Evolutionary conservation across 495 filamentous ascomycete species (phyloP).

Genomic region (Copromyces sp.): DNA sequence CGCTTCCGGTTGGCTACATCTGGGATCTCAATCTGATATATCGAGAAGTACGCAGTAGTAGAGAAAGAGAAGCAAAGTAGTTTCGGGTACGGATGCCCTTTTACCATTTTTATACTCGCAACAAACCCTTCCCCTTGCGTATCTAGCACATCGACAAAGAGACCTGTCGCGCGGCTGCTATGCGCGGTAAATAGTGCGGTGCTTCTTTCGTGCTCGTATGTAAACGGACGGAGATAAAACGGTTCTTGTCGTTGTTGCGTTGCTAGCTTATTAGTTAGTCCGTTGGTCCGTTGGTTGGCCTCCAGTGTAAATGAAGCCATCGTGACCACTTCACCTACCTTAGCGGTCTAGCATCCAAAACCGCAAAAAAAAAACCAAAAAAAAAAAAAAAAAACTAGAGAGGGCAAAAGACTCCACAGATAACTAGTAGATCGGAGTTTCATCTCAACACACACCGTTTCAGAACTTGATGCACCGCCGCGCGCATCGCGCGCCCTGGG

Average conservation of each 20-base stretch:
- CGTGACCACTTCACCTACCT: background rate
- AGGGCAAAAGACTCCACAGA: background rate
- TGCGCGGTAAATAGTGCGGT: background rate
- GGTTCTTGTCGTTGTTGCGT: background rate
- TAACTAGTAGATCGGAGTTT: slow-evolving; percentile 1
- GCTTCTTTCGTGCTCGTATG: background rate
- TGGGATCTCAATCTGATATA: background rate
- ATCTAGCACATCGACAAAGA: background rate
- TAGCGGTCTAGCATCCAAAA: background rate
- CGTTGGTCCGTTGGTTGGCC: slow-evolving; percentile 3
- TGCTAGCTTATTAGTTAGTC: background rate
- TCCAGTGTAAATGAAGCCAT: background rate
- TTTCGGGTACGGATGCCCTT: background rate
- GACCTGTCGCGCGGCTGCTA: background rate
- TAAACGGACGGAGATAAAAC: background rate
- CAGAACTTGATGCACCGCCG: background rate
- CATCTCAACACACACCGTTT: background rate
- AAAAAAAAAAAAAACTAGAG: background rate
- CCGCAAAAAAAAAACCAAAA: background rate
- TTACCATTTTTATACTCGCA: background rate
- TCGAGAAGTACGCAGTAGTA: background rate
- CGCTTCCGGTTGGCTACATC: background rate
- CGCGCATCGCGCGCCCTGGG: background rate
- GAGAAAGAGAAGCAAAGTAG: background rate
- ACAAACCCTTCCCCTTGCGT: background rate